phyloP scores from a whole-genome alignment of 495 filamentous ascomycete species.

The Tuber umbilicatum region DNA sequence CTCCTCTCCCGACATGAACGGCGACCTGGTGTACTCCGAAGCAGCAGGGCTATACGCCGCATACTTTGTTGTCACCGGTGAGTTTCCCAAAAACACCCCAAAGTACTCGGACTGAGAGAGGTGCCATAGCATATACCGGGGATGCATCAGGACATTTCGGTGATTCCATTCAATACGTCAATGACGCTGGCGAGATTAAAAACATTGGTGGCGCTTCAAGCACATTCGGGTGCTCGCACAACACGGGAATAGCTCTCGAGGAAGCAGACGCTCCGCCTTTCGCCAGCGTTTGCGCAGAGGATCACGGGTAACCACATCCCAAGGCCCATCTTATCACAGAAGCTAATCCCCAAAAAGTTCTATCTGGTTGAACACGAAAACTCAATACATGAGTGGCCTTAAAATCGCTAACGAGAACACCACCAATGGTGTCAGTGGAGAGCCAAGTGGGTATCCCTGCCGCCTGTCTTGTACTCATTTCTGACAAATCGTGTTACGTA shows the following conservation, averaged over 20 bases:
- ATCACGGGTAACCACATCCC: conserved; percentile 45
- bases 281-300: conserved; percentile 52
- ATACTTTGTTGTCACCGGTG: conserved; percentile 51
- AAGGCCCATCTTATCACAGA: neutral
- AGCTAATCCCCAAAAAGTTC: conserved; percentile 23
- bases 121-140: conserved; percentile 47
- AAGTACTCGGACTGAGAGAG: neutral
- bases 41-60: conserved; percentile 50
- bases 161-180: conserved; percentile 52
- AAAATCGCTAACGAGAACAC: conserved; percentile 55
- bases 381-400: conserved; percentile 50
- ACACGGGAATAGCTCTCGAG: conserved; percentile 55
- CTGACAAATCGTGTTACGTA: conserved; percentile 5
- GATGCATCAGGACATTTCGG: conserved; percentile 51
- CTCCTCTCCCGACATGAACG: conserved; percentile 51
- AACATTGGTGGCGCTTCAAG: conserved; percentile 48
- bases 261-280: conserved; percentile 49
- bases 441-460: conserved; percentile 42
- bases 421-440: conserved; percentile 51
- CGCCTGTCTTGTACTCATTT: neutral
- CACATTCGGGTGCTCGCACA: conserved; percentile 54
- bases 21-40: conserved; percentile 52
- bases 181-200: conserved; percentile 45
- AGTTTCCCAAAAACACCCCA: neutral
- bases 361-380: conserved; percentile 55